phyloP scores from a whole-genome alignment of 352 stramenopile genomes.

The Globisporangium nunn region DNA sequence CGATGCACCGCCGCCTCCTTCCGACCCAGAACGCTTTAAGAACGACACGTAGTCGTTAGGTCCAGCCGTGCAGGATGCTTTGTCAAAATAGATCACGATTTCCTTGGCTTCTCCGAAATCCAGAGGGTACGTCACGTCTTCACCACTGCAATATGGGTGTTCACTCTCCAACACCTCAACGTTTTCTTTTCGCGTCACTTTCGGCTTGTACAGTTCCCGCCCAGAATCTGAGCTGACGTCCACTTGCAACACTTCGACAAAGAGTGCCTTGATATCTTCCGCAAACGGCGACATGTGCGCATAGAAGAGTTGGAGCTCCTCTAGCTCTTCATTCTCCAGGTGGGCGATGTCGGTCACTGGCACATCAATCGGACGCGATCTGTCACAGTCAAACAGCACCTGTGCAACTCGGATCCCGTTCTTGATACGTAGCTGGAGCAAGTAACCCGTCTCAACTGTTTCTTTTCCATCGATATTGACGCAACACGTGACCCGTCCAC shows the following conservation, averaged over 20 bases:
- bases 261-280: conserved; percentile 21
- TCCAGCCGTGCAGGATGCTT: conserved; percentile 52
- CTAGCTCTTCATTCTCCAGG: conserved; percentile 35
- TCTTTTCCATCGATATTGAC: conserved; percentile 73
- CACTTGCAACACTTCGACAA: conserved; percentile 20
- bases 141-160: conserved; percentile 56
- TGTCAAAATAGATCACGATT: conserved; percentile 82
- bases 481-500: conserved; percentile 57
- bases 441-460: conserved; percentile 58
- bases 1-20: conserved; percentile 10
- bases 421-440: conserved; percentile 45
- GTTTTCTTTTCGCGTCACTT: conserved; percentile 53
- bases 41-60: conserved; percentile 84
- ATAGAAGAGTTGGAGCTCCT: conserved; percentile 31
- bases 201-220: conserved; percentile 28
- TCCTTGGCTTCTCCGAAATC: conserved; percentile 56
- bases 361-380: conserved; percentile 40
- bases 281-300: conserved; percentile 22
- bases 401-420: conserved; percentile 31
- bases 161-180: conserved; percentile 74
- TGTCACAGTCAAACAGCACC: conserved; percentile 67
- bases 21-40: conserved; percentile 27
- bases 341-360: conserved; percentile 40
- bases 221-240: background rate
- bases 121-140: conserved; percentile 56